Evolutionary conservation across 2,329 filamentous ascomycete species (phyloP), one percentile per base, ranked within the genome.

Genomic region (Calonectria ilicicola): DNA sequence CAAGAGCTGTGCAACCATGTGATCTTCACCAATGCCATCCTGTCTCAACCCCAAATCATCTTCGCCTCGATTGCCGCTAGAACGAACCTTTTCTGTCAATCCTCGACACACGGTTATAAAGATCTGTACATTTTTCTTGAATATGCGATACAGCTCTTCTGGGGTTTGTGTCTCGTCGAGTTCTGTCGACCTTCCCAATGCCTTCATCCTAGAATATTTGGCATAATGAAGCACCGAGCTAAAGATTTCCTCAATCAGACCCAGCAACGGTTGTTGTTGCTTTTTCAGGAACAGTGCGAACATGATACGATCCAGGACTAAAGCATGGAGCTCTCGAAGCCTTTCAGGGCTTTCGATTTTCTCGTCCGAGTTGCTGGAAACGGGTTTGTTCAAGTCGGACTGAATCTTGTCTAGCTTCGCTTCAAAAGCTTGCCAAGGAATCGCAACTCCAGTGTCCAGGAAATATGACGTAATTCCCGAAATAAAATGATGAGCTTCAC

Each of bases 401-500:
- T 96, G 90, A 17, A 97, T 87, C 10, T 85, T 86, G 29, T 91
- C 86, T 0, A 98, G 86, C 76, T 91, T 93, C 0, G 80, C 80
- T 62, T 93, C 90, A 72, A 98, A 96, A 0, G 86, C 85, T 26
- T 85, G 85, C 96, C 96, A 98, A 0, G 93, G 91, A 19, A 89
- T 87, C 9, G 89, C 89, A 64, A 98, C 92, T 2, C 93, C 95
- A 0, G 91, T 90, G 70, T 96, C 94, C 74, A 97, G 93, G 78
- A 96, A 93, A 80, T 98, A 97, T 1, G 92, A 90, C 46, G 92
- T 90, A 0, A 98, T 83, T 12, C 90, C 90, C 0, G 90, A 89
- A 27, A 98, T 88, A 76, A 98, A 96, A 81, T 97, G 93, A 66
- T 94, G 92, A 0, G 95, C 93, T 80, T 98, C 94, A 44, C 93